These are phyloP conservation scores for Debaryomyces coudertii DNA, from an alignment of 1,139 yeast genomes.

Conservation along the genomic window DNA sequence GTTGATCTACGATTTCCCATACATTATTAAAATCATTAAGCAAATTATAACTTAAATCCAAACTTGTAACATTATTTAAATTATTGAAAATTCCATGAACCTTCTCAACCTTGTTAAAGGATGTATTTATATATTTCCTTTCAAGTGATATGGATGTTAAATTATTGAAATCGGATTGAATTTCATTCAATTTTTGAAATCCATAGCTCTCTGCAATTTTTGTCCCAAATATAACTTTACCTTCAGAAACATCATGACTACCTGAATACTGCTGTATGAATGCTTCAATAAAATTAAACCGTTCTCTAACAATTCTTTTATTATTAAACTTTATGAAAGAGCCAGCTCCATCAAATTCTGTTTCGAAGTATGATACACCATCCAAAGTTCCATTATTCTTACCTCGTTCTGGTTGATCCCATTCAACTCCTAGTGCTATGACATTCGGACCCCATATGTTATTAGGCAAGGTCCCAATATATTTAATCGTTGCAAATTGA, in stretches of 20 bases:
- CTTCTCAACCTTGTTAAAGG: slow-evolving; percentile 17
- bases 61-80: slow-evolving; percentile 33
- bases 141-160: slow-evolving; percentile 57
- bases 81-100: slow-evolving; percentile 13
- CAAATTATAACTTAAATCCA: slow-evolving; percentile 70
- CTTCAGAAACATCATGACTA: slow-evolving; percentile 26
- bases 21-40: slow-evolving; percentile 46
- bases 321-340: slow-evolving; percentile 62
- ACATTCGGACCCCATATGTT: slow-evolving; percentile 59
- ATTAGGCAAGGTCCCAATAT: slow-evolving; percentile 51
- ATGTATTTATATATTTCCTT: slow-evolving; percentile 29
- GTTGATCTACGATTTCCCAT: slow-evolving; percentile 33
- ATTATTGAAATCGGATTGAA: slow-evolving; percentile 50
- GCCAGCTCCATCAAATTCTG: slow-evolving; percentile 46
- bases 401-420: slow-evolving; percentile 77
- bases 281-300: slow-evolving; percentile 49
- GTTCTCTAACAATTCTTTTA: slow-evolving; percentile 29
- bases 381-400: slow-evolving; percentile 76
- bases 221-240: slow-evolving; percentile 47
- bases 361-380: slow-evolving; percentile 61
- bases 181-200: slow-evolving; percentile 54
- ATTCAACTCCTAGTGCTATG: slow-evolving; percentile 75
- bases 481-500: slow-evolving; percentile 65
- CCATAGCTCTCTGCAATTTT: slow-evolving; percentile 68
- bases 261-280: slow-evolving; percentile 46